Percentiles rank a stretch among this genome's conserved stretches.
Conservation (phyloP, 768 basidiomycete species). For the Xerocomus spinulosus region DNA sequence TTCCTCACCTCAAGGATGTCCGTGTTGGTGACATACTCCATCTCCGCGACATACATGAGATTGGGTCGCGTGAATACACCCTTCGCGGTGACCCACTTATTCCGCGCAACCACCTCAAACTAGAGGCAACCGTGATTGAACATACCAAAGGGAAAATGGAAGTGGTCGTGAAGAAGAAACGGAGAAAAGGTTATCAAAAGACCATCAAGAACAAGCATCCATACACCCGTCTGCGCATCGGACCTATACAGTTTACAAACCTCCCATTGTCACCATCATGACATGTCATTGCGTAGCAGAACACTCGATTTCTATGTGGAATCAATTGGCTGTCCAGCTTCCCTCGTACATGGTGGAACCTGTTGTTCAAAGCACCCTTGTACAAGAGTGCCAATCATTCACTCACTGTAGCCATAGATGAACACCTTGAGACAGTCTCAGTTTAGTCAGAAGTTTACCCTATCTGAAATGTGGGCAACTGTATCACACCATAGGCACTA, state of each 20-base stretch:
- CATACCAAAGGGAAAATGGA: constrained; percentile 96
- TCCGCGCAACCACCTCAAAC: constrained; percentile 59
- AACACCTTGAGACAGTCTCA: no score
- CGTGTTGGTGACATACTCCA: constrained; percentile 80
- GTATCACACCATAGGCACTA: no score
- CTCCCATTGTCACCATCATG: constrained; percentile 28
- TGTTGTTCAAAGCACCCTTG: no score
- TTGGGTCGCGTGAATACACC: constrained; percentile 94
- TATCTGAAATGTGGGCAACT: no score
- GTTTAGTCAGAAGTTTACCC: no score
- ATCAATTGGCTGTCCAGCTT: no score
- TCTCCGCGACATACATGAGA: constrained; percentile 85
- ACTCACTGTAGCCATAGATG: no score
- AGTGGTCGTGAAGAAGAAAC: constrained; percentile 91
- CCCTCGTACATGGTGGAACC: no score
- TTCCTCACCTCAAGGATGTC: constrained; percentile 83
- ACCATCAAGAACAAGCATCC: constrained; percentile 92
- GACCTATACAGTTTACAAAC: constrained; percentile 58
- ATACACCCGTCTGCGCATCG: constrained; percentile 92
- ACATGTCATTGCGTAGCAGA: constrained; percentile 4
- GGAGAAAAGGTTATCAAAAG: constrained; percentile 96
- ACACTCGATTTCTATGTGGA: neutral
- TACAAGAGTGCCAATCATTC: no score
- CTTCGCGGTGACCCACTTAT: constrained; percentile 75
- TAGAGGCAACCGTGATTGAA: constrained; percentile 91